Conservation (phyloP, 306 rosid species). For the Luffa acutangula region DNA sequence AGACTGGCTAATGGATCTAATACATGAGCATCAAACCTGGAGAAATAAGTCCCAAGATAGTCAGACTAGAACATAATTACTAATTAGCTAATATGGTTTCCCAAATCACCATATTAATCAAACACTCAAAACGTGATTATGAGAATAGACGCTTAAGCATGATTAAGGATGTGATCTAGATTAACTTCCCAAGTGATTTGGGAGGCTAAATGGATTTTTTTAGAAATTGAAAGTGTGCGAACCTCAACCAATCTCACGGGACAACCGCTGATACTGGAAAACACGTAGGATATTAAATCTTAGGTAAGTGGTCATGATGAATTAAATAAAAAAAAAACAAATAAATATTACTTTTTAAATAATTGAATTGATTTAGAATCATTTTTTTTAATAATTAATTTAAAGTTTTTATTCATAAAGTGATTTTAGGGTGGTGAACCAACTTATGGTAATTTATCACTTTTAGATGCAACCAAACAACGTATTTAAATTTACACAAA, state of each 20-base stretch:
- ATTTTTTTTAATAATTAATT: too few species aligned
- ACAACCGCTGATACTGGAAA: too few species aligned
- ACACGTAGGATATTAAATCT: too few species aligned
- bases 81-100: not conserved
- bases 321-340: too few species aligned
- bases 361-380: not conserved
- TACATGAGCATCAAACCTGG: constrained; percentile 81
- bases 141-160: not conserved
- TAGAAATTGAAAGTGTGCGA: not conserved
- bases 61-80: not conserved
- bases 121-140: not conserved
- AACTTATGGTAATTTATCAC: not conserved
- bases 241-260: too few species aligned
- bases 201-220: not conserved
- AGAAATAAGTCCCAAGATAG: constrained; percentile 11
- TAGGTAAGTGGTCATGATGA: too few species aligned
- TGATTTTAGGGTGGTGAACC: not conserved
- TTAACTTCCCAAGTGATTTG: not conserved
- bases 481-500: not conserved
- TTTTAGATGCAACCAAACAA: not conserved
- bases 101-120: not conserved
- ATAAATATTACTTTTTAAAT: too few species aligned
- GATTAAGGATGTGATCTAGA: not conserved
- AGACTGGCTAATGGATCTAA: constrained; percentile 75
- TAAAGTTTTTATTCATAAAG: too few species aligned